These are phyloP conservation scores for Pseudonectria buxi DNA, from an alignment of 2,329 filamentous ascomycete species.

Conservation along the genomic window DNA sequence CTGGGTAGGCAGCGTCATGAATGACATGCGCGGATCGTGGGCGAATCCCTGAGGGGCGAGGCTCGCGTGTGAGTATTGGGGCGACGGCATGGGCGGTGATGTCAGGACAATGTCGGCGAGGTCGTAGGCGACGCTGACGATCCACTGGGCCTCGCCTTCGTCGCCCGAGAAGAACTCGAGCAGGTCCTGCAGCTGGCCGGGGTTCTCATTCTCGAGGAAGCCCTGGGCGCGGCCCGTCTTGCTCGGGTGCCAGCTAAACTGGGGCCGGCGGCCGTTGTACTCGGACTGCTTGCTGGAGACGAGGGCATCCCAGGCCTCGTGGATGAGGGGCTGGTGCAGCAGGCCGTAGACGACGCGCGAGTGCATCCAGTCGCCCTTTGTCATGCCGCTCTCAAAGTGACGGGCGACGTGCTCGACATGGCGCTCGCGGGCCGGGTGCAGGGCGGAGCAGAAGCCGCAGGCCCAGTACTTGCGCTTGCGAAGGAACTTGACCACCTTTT, in stretches of 20 bases:
- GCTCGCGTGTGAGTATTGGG: conserved; percentile 24
- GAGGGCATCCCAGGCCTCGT: conserved; percentile 54
- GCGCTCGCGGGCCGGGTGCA: conserved; percentile 57
- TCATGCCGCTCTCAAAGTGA: conserved; percentile 59
- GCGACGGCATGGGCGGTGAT: conserved; percentile 24
- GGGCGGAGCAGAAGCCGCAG: conserved; percentile 60
- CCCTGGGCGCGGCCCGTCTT: conserved; percentile 51
- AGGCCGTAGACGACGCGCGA: conserved; percentile 61
- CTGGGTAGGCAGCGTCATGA: conserved; percentile 28
- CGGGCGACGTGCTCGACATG: conserved; percentile 61
- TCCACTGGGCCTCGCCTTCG: conserved; percentile 48
- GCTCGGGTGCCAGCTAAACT: conserved; percentile 55
- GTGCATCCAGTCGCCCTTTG: conserved; percentile 61
- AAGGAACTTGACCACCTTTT: conserved; percentile 56
- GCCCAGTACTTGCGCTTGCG: conserved; percentile 62
- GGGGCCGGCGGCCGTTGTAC: conserved; percentile 46
- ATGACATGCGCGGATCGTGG: conserved; percentile 25
- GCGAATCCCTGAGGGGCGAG: conserved; percentile 19
- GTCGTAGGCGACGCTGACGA: conserved; percentile 53
- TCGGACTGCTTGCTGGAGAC: conserved; percentile 48
- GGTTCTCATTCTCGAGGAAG: conserved; percentile 55
- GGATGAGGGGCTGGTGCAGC: conserved; percentile 57
- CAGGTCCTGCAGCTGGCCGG: conserved; percentile 56
- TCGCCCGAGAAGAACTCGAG: conserved; percentile 58
- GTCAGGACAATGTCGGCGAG: conserved; percentile 42